Base-by-base conservation (phyloP, 371 early-diverging fungal genomes). In the Mucor plumbeus region DNA sequence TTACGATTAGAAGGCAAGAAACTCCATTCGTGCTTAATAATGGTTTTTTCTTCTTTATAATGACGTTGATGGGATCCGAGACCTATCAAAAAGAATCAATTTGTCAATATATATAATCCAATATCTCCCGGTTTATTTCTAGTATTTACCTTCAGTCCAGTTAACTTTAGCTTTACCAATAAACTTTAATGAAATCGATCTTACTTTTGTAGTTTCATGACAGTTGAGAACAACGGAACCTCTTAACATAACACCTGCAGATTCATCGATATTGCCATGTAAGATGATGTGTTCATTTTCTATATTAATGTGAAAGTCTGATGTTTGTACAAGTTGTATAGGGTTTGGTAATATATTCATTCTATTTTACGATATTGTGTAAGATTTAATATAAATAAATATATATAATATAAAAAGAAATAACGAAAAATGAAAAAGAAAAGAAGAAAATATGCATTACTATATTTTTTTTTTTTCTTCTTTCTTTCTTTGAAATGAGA, bases 1-100 rank as follows among this genome's bases (percentile, higher is more conserved):
- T 84, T 84, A 5, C 63, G 68, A 39, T 70, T 74, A 0, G 73
- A 72, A 11, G 70, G 70, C 44, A 84, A 54, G 38, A 84, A 84
- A 35, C 67, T 69, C 84, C 84, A 84, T 62, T 76, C 77, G 35
- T 84, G 82, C 33, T 75, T 71, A 26, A 81, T 72, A n/a, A 84
- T 70, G 0, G 73, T 73, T 33, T 67, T 71, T 59, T 80, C 78
- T 7, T 84, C 78, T 61, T 76, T 77, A 53, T 74, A 74, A 67
- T 80, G 78, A 4, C 75, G 73, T 57, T 84, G 84, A 60, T 80
- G 79, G 36, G 81, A 79, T 34, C 83, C 83, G 19, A 73, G 58
- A 14, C 79, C 80, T 79, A 26, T 34, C 15, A 43, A 21, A 15
- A 53, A 59, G 48, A n/a, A 63, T 7, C 13, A 26, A 53, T 14